Evolutionary conservation across 495 filamentous ascomycete species (phyloP), one percentile per base, ranked within the genome.

Genomic region (Cercophora sp.): DNA sequence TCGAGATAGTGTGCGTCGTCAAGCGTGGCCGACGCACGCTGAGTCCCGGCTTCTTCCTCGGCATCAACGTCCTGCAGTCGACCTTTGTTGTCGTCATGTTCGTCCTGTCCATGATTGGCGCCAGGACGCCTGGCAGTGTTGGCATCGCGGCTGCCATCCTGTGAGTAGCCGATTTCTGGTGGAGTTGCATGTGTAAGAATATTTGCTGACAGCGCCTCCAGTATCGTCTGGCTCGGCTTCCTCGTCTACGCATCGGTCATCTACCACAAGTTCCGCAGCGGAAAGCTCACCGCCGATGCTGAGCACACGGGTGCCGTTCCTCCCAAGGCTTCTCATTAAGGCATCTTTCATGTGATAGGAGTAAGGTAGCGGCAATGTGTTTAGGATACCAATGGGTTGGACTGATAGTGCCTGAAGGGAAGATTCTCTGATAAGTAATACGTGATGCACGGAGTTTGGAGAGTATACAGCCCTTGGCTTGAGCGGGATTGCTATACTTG

Each of bases 1-100:
- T 67, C 22, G 66, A 69, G 47, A 46, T 69, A 18, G 59, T 61
- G 15, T 59, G 59, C 58, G 65, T 69, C 51, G 32, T 69, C 59
- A 67, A 60, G 60, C 64, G 66, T n/a, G 23, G 48, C 13, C 52
- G 59, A 8, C 51, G 60, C 9, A 69, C 62, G 1, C 59, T 69
- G 19, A 56, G 39, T 39, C 66, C 66, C 10, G 43, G 36, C 18
- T 62, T 69, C 36, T 69, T 69, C 50, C 40, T 69, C 23, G 42
- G 43, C 49, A 43, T 56, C 32, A 69, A 67, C 40, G 40, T 65
- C 8, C n/a, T 57, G 39, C 66, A 69, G 48, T 54, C 61, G 19
- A 40, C 45, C 5, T 48, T 65, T 40, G 61, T 52, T 44, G 8
- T 54, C 18, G 51, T 59, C 37, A 39, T 55, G 39, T 63, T 67